Base-by-base conservation (phyloP, 192 early-diverging fungal species). In the Thoreauomyces humboldtii region DNA sequence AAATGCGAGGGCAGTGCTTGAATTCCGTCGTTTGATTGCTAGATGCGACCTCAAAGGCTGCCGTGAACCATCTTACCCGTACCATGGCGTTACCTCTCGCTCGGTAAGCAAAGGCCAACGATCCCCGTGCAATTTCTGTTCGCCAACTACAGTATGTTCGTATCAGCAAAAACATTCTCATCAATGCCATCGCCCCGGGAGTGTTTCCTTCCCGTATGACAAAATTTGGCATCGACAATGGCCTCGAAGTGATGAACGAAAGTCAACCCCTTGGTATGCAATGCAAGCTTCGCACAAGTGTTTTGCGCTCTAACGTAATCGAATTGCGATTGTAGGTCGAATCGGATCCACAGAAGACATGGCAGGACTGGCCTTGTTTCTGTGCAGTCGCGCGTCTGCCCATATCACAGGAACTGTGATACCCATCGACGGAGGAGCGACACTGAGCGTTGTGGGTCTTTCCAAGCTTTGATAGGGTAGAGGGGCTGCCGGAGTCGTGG, bases 281-380 rank as follows among this genome's bases (percentile, higher is more conserved):
- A 29, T 4, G n/a, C n/a, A n/a, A n/a, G n/a, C n/a, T n/a, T n/a
- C n/a, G n/a, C n/a, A n/a, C n/a, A n/a, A n/a, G n/a, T n/a, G n/a
- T n/a, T n/a, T n/a, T n/a, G n/a, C n/a, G n/a, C n/a, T n/a, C n/a
- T n/a, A n/a, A n/a, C n/a, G n/a, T n/a, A n/a, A n/a, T n/a, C n/a
- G n/a, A n/a, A n/a, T n/a, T n/a, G n/a, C n/a, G n/a, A n/a, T 92
- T 9, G 41, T 90, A 57, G 81, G 83, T 14, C 81, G 93, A 19
- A 88, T 98, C 61, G 95, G 96, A 0, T 67, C 69, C 14, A 73
- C 89, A 1, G 82, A 89, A 65, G 94, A 96, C 76, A 89, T 96
- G 79, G 92, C 90, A 43, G 95, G 89, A 19, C 76, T 90, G 1
- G 83, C 86, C 24, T 73, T 98, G 24, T 98, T 89, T 68, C 71